Percentiles rank a stretch among this genome's conserved stretches.
These are phyloP conservation scores for Prunella vulgaris DNA, from an alignment of 257 asterid genomes.

Conservation along the genomic window DNA sequence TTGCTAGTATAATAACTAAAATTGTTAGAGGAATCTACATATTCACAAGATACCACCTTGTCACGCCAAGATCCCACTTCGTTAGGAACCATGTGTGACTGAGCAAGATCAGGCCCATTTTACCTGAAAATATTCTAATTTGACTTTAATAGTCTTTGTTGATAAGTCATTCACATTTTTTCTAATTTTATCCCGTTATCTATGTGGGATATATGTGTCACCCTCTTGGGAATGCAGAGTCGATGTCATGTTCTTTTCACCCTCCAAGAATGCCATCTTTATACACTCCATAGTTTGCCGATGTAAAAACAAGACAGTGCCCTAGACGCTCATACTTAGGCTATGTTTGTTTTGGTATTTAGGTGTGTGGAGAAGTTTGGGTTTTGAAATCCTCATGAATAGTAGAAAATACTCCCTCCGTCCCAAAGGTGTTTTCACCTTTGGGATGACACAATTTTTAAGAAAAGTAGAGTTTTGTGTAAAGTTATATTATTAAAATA, in stretches of 20 bases:
- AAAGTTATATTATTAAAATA: no score
- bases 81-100: no score
- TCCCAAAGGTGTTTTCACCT: no score
- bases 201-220: background rate
- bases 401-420: no score
- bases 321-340: background rate
- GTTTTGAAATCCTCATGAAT: no score
- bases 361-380: no score
- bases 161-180: background rate
- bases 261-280: background rate
- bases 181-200: background rate
- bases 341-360: no score
- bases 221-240: background rate
- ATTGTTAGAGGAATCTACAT: background rate
- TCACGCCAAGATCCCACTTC: no score
- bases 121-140: background rate
- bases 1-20: background rate
- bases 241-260: background rate
- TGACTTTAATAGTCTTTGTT: background rate
- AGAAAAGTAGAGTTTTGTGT: no score
- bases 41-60: no score
- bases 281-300: background rate
- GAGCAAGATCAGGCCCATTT: no score
- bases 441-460: no score
- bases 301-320: background rate